phyloP scores from a whole-genome alignment of 176 grass and related monocot species.

The Eleusine coracana region DNA sequence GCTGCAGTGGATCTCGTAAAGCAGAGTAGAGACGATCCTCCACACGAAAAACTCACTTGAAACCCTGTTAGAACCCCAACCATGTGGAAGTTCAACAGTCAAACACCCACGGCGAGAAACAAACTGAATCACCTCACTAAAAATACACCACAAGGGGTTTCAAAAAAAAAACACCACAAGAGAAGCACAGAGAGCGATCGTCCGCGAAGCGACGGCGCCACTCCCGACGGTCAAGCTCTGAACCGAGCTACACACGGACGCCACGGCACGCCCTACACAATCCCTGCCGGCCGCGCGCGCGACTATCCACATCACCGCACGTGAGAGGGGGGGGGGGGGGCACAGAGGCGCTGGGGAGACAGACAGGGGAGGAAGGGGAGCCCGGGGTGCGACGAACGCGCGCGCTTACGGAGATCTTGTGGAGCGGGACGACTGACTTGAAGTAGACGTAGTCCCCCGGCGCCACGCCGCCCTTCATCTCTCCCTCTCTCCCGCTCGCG shows the following conservation, averaged over 20 bases:
- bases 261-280: neutral
- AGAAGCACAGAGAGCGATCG: neutral
- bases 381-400: neutral
- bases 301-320: neutral
- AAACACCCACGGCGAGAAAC: neutral
- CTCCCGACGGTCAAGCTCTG: neutral
- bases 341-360: neutral
- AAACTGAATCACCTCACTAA: neutral
- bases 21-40: neutral
- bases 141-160: neutral
- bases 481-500: neutral
- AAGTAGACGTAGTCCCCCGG: conserved; percentile 93
- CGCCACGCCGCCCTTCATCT: conserved; percentile 45
- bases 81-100: neutral
- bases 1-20: neutral
- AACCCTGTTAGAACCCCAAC: neutral
- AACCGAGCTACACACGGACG: conserved; percentile 4
- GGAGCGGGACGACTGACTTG: conserved; percentile 91
- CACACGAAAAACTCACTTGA: neutral
- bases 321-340: neutral
- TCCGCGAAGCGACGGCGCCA: conserved; percentile 18
- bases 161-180: neutral
- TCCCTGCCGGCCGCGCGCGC: neutral
- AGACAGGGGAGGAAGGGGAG: neutral
- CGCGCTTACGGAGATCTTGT: conserved; percentile 87